Evolutionary conservation across 768 basidiomycete genomes (phyloP), one percentile per base, ranked within the genome.

Genomic region (Auriscalpium vulgare): DNA sequence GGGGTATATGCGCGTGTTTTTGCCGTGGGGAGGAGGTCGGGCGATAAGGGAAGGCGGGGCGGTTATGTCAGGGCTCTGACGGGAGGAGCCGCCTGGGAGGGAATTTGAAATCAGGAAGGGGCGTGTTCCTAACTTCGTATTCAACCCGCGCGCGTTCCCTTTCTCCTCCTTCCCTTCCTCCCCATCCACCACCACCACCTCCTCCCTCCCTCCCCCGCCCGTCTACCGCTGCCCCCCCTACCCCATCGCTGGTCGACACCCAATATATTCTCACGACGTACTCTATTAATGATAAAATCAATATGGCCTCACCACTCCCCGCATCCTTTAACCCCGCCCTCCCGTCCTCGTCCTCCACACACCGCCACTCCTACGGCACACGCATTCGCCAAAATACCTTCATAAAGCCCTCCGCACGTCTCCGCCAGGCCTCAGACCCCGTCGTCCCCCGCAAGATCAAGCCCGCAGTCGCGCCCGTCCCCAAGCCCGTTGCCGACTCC

Each of bases 381-480:
- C 72, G 81, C 50, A 80, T 76, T 37, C 76, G 79, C 57, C 76
- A 78, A 47, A 79, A 80, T 56, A 72, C 79, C 51, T 29, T 73
- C 59, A 74, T 83, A 60, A 79, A 74, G 58, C 83, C 81, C 55
- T 74, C 78, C 29, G 64, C 73, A 53, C 82, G 81, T 59, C 74
- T 77, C 29, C 73, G 76, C 58, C 75, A 78, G 54, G 71, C 68
- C 13, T 72, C 79, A 47, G 72, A 75, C 69, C 14, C 64, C 66
- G 6, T 65, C 71, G 50, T 68, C 34, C 50, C 35, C 66, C 35
- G 62, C 66, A 34, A 48, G 65, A 45, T 64, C 63, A 56, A 64
- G 70, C 64, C 72, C 65, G 58, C 69, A 69, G 40, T 64, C 66
- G 14, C 68, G 68, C 47, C 62, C 55, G 62, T 63, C 23, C 60